Evolutionary conservation across 192 early-diverging fungal species (phyloP), one percentile per base, ranked within the genome.

Genomic region (Coemansia pectinata): DNA sequence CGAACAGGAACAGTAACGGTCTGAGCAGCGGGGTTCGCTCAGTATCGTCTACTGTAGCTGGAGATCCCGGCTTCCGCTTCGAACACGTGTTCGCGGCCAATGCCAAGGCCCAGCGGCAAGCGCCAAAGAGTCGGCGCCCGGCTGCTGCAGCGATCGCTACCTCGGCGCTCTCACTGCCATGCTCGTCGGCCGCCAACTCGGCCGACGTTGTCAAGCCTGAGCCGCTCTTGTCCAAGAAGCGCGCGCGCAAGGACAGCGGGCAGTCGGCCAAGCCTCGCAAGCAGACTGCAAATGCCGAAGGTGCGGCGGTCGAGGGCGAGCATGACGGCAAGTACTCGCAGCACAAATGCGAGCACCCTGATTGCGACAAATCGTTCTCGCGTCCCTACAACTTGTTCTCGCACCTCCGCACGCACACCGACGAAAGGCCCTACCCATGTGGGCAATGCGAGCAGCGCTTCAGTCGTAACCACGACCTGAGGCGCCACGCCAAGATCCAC

Each of bases 361-460:
- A 87, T 25, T 98, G 96, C 77, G 81, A 86, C 73, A 95, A 93
- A 72, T 84, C 84, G 14, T 98, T 98, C 79, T 91, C 91, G 7
- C 85, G 94, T 31, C 86, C 87, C 33, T 98, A 93, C 70, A 96
- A 96, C 82, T 80, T 98, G n/a, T 91, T 92, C 72, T 90, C 88
- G 33, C 94, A 98, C 66, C 85, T 90, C 57, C 77, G 87, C 40
- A 91, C 91, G 17, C 95, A 97, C 81, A 90, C 89, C 0, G 85
- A 89, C 41, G 90, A 91, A 63, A 85, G 91, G 14, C 91, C 91
- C 0, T 95, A 86, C 78, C 77, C 78, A 15, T 91, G 90, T 72
- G 74, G 76, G 14, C 74, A 75, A 27, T 95, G 93, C 73, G 79
- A 80, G 40, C 76, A 82, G 67, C 79, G 90, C n/a, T 95, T 95